phyloP scores from a whole-genome alignment of 129 eudicot genomes.

The Arctium lappa region DNA sequence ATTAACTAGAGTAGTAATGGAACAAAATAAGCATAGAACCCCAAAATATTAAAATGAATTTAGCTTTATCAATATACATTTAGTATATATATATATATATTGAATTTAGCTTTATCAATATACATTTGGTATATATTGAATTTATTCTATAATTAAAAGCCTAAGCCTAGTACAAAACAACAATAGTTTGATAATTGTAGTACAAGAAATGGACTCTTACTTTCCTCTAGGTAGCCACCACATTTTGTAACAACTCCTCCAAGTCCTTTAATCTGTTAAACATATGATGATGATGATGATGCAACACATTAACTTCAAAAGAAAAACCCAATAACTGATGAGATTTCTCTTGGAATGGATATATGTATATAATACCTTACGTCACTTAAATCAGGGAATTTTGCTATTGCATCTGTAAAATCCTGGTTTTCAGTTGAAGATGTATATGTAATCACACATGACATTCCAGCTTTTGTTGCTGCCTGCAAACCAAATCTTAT shows the following conservation, averaged over 20 bases:
- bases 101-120: too few relatives aligned
- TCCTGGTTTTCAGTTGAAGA: slow-evolving; percentile 91
- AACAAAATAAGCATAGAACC: not conserved
- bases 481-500: slow-evolving; percentile 50
- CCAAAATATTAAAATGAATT: not conserved
- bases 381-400: slow-evolving; percentile 71
- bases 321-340: not conserved
- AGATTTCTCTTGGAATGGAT: not conserved
- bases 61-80: too few relatives aligned
- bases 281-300: not conserved
- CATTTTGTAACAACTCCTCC: slow-evolving; percentile 67
- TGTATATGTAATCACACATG: slow-evolving; percentile 84
- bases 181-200: too few relatives aligned
- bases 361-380: slow-evolving; percentile 48
- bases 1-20: not conserved
- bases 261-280: slow-evolving; percentile 67
- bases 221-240: slow-evolving; percentile 30
- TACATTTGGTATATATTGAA: too few relatives aligned
- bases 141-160: too few relatives aligned
- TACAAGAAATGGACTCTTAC: not conserved
- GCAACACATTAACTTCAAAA: not conserved
- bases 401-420: slow-evolving; percentile 77
- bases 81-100: too few relatives aligned
- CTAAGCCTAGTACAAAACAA: too few relatives aligned
- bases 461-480: slow-evolving; percentile 92